Evolutionary conservation across 805 yeast genomes (phyloP).

Genomic region (Komagataella ulmi): DNA sequence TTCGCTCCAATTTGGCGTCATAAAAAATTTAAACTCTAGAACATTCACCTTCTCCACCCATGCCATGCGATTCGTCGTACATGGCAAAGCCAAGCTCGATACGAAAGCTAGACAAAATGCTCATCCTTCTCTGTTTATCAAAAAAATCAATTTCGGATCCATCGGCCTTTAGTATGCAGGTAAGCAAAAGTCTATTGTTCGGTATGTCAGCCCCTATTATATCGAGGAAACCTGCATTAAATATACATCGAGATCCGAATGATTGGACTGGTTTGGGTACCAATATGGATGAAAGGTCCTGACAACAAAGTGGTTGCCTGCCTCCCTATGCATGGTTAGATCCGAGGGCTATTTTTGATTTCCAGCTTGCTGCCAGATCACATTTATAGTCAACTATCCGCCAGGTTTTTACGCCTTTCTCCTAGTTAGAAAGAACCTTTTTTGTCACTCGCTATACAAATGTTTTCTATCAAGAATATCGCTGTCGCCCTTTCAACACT

Average conservation of each 20-base stretch:
- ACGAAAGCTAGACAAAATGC: background rate
- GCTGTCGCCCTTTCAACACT: background rate
- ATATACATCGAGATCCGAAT: background rate
- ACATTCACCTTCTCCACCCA: background rate
- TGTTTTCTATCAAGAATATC: background rate
- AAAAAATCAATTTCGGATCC: background rate
- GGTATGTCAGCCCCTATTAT: background rate
- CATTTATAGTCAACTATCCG: background rate
- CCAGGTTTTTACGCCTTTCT: background rate
- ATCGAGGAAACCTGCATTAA: background rate
- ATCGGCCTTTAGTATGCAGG: background rate
- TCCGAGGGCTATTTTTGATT: background rate
- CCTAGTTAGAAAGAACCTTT: background rate
- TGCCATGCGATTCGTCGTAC: background rate
- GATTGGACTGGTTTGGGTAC: background rate
- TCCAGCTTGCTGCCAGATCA: background rate
- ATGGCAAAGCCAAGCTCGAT: background rate
- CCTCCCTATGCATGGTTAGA: background rate
- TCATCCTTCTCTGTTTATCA: background rate
- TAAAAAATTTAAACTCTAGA: background rate
- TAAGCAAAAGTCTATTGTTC: background rate
- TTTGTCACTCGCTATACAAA: background rate
- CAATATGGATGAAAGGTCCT: background rate
- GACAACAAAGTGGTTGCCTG: background rate
- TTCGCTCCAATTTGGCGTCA: too few relatives aligned